Evolutionary conservation across 2,329 filamentous ascomycete species (phyloP), one percentile per base, ranked within the genome.

Genomic region (Pestalotiopsis sp.): DNA sequence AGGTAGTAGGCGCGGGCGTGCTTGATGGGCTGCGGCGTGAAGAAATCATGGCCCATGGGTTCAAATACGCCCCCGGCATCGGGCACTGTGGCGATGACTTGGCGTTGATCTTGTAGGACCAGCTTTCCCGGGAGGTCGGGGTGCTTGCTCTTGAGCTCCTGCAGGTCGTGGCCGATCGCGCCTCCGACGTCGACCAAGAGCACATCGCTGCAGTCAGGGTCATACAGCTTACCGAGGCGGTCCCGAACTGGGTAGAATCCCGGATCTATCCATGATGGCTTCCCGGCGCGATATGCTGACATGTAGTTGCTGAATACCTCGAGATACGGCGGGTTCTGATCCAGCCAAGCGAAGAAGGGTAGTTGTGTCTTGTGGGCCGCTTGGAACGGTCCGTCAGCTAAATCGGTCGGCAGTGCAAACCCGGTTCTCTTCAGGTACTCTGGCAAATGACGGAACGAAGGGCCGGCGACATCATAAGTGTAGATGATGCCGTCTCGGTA

Each of bases 321-420:
- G 0, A 81, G 73, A 67, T 80, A 73, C 4, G 78, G 79, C 0
- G 80, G 78, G 11, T 77, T 81, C 1, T 74, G 72, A 25, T 78
- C 75, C 0, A 82, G 68, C 77, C 79, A 82, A 17, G 77, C 75
- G 67, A 81, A 81, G 62, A 81, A 79, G 0, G 77, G 72, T 3
- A 81, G 72, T 2, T 77, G 14, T 0, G 78, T 80, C 31, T 76
- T 75, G 65, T 82, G 79, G 0, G 79, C 80, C 11, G 69, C 69
- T 67, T 82, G 80, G 56, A 81, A 81, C 0, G 78, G 80, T 2
- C 80, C 80, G 23, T 79, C 73, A 3, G 70, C 73, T 11, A 73
- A 27, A 5, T 69, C 64, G 12, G 74, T 73, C 0, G 78, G 79
- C 6, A 72, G 70, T 13, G 67, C 68, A 68, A 80, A 81, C 6